Percentiles rank a stretch among this genome's conserved stretches.
Conservation (phyloP, 2,329 filamentous ascomycete species). For the Chlorencoelia australis region DNA sequence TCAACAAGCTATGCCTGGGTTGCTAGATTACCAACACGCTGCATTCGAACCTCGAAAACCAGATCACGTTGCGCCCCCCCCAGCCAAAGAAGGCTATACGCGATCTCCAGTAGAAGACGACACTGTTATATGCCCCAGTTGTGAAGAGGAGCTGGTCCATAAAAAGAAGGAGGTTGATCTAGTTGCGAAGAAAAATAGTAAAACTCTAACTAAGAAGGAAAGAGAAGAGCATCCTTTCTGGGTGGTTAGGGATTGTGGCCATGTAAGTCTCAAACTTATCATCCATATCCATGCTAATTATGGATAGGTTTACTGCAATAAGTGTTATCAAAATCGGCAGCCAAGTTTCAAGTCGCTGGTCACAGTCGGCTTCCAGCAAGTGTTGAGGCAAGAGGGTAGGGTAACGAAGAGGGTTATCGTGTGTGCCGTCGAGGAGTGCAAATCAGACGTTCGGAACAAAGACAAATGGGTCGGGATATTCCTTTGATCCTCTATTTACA, state of each 20-base stretch:
- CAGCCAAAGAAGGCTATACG: constrained; percentile 68
- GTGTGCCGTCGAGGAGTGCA: constrained; percentile 49
- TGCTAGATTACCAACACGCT: constrained; percentile 21
- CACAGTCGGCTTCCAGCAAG: constrained; percentile 26
- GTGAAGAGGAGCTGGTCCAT: constrained; percentile 71
- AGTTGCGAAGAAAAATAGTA: constrained; percentile 34
- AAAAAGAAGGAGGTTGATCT: constrained; percentile 35
- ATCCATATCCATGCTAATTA: constrained; percentile 15
- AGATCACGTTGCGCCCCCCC: constrained; percentile 29
- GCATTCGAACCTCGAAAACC: constrained; percentile 21
- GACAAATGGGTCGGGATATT: constrained; percentile 53
- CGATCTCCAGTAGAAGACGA: constrained; percentile 63
- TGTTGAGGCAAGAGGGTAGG: constrained; percentile 26
- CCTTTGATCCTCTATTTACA: no score
- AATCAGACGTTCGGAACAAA: constrained; percentile 43
- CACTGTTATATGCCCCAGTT: constrained; percentile 75
- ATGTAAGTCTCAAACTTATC: constrained; percentile 49
- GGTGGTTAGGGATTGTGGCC: constrained; percentile 83
- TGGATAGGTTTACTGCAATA: constrained; percentile 50
- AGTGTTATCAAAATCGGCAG: constrained; percentile 47
- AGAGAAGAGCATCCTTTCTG: constrained; percentile 75
- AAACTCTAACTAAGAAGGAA: constrained; percentile 38
- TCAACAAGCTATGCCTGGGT: constrained; percentile 17
- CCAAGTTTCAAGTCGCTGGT: constrained; percentile 27
- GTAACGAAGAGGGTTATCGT: constrained; percentile 18